phyloP scores from a whole-genome alignment of 768 basidiomycete genomes.

The Crepidotus variabilis region DNA sequence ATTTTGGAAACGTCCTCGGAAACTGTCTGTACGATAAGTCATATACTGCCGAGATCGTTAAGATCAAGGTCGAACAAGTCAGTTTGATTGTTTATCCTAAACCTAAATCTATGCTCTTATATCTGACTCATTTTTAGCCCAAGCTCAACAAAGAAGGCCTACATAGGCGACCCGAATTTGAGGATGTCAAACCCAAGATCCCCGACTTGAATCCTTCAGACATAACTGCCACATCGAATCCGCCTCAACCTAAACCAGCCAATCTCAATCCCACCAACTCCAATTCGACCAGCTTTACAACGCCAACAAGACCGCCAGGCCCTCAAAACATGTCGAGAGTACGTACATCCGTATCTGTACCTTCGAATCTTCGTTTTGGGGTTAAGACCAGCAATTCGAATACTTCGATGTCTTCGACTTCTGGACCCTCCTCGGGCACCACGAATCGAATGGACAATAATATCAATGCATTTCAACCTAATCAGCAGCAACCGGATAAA shows the following conservation, averaged over 20 bases:
- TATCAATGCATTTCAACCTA: background rate
- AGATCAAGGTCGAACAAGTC: slow-evolving; percentile 83
- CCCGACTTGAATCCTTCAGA: background rate
- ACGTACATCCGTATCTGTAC: slow-evolving; percentile 21
- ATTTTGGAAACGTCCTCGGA: slow-evolving; percentile 92
- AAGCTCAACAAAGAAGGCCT: slow-evolving; percentile 69
- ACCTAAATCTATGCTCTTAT: background rate
- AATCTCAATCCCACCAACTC: slow-evolving; percentile 8
- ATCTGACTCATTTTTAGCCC: slow-evolving; percentile 31
- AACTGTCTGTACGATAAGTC: slow-evolving; percentile 97
- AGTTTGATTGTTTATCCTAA: slow-evolving; percentile 25
- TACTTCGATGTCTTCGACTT: slow-evolving; percentile 6
- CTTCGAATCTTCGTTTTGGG: slow-evolving; percentile 32
- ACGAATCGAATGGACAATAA: slow-evolving; percentile 3
- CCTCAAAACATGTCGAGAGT: slow-evolving; percentile 27
- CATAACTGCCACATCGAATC: too few relatives aligned
- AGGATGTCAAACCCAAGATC: slow-evolving; percentile 38
- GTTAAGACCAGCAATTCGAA: slow-evolving; percentile 10
- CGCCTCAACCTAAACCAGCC: slow-evolving; percentile 6
- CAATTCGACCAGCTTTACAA: slow-evolving; percentile 10
- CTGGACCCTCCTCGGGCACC: slow-evolving; percentile 10
- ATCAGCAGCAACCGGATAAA: slow-evolving; percentile 7
- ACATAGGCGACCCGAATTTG: slow-evolving; percentile 69
- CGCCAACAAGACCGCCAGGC: slow-evolving; percentile 15
- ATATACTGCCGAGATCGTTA: slow-evolving; percentile 79